Conservation (phyloP, 2,329 filamentous ascomycete genomes). For the Penicillium sp. region DNA sequence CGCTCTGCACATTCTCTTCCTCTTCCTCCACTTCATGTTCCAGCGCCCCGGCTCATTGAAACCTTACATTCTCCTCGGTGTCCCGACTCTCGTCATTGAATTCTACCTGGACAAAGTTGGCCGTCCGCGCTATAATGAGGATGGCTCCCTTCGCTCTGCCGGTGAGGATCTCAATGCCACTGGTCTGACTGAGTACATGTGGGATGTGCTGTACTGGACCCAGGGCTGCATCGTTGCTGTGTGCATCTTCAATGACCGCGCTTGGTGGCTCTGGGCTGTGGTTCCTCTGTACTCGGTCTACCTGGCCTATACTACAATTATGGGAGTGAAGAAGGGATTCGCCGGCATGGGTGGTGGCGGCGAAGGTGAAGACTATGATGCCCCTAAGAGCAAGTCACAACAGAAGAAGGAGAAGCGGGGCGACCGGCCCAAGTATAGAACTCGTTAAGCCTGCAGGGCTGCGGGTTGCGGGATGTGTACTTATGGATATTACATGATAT, state of each 20-base stretch:
- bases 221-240: constrained; percentile 75
- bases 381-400: constrained; percentile 50
- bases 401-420: constrained; percentile 54
- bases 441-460: neutral
- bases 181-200: constrained; percentile 96
- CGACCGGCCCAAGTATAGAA: constrained; percentile 28
- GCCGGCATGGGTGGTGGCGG: constrained; percentile 42
- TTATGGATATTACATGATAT: neutral
- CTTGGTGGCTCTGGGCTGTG: constrained; percentile 62
- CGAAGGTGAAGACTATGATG: constrained; percentile 21
- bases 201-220: constrained; percentile 93
- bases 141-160: constrained; percentile 66
- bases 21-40: constrained; percentile 65
- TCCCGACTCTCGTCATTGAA: constrained; percentile 75
- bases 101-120: constrained; percentile 81
- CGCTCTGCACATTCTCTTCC: constrained; percentile 69
- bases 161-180: constrained; percentile 86
- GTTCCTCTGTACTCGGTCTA: constrained; percentile 51
- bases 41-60: constrained; percentile 61
- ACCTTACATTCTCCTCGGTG: constrained; percentile 69
- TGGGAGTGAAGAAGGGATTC: constrained; percentile 46
- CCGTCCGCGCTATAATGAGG: constrained; percentile 69
- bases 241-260: constrained; percentile 76
- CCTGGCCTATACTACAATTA: constrained; percentile 47
- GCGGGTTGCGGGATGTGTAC: neutral